A percentile compares a stretch with the other conserved stretches of the same genome.
Evolutionary conservation across 768 basidiomycete species (phyloP).

Genomic region (Rhizopogon vulgaris): DNA sequence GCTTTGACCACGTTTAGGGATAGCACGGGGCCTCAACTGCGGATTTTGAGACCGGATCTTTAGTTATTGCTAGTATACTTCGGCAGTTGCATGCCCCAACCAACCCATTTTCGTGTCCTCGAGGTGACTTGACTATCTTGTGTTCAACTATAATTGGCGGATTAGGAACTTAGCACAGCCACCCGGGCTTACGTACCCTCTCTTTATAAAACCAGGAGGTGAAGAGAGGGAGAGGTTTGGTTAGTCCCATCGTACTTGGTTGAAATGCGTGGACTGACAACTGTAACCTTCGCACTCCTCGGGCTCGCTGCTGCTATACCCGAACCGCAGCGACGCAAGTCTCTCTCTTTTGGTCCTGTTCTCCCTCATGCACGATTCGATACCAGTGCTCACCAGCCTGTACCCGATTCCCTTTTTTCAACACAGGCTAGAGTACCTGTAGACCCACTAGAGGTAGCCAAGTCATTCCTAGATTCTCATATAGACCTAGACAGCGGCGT

Average conservation of each 20-base stretch:
- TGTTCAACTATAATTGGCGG: slow-evolving; percentile 2
- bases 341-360: slow-evolving; percentile 82
- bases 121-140: neutral
- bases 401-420: slow-evolving; percentile 31
- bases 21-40: too few relatives aligned
- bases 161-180: neutral
- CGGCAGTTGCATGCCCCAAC: neutral
- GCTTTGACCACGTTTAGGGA: too few relatives aligned
- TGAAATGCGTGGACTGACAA: slow-evolving; percentile 59
- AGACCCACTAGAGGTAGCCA: slow-evolving; percentile 59
- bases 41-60: neutral
- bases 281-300: slow-evolving; percentile 54
- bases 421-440: slow-evolving; percentile 27
- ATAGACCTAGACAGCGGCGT: slow-evolving; percentile 28
- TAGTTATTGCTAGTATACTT: too few relatives aligned
- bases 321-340: slow-evolving; percentile 53
- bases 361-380: slow-evolving; percentile 68
- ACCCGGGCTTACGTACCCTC: neutral
- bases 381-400: slow-evolving; percentile 32
- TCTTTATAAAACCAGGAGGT: neutral
- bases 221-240: too few relatives aligned
- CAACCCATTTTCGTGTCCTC: neutral
- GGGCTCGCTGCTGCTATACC: slow-evolving; percentile 45
- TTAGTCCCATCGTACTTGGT: neutral
- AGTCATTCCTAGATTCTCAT: slow-evolving; percentile 45